These are phyloP conservation scores for Alternaria hordeiaustralica DNA, from an alignment of 2,329 filamentous ascomycete species.

Conservation along the genomic window DNA sequence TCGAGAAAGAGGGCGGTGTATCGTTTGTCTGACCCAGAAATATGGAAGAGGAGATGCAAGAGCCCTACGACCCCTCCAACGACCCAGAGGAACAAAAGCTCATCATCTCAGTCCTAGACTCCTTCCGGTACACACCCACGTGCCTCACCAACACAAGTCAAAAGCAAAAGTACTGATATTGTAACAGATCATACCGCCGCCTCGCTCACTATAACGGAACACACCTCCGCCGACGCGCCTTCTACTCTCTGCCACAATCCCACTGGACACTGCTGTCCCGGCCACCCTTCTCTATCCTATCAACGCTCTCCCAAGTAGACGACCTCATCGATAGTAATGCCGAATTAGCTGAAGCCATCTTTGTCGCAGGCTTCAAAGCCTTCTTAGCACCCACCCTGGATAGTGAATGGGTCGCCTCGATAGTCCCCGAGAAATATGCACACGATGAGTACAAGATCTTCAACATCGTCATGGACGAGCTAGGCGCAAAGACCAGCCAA, in stretches of 20 bases:
- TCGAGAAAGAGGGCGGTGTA: too few relatives aligned
- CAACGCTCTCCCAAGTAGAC: slow-evolving; percentile 80
- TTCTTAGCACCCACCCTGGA: slow-evolving; percentile 43
- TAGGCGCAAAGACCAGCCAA: slow-evolving; percentile 73
- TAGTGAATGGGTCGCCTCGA: slow-evolving; percentile 42
- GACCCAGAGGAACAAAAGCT: slow-evolving; percentile 84
- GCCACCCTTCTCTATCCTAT: slow-evolving; percentile 82
- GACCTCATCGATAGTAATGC: slow-evolving; percentile 89
- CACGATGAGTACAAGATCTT: slow-evolving; percentile 39
- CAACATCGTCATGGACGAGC: slow-evolving; percentile 63
- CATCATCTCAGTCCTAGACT: slow-evolving; percentile 83
- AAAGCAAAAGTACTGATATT: not conserved
- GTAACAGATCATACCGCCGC: slow-evolving; percentile 77
- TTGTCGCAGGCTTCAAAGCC: slow-evolving; percentile 55
- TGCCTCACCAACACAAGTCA: not conserved
- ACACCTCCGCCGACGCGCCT: slow-evolving; percentile 86
- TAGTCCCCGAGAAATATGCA: slow-evolving; percentile 38
- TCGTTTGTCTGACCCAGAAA: too few relatives aligned
- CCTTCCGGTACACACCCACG: slow-evolving; percentile 70
- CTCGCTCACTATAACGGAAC: slow-evolving; percentile 89
- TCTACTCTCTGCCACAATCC: slow-evolving; percentile 84
- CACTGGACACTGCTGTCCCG: slow-evolving; percentile 85
- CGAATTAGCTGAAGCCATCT: slow-evolving; percentile 78
- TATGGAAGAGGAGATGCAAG: slow-evolving; percentile 59
- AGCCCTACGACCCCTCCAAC: slow-evolving; percentile 68